These are phyloP conservation scores for Hymenoscyphus scutula DNA, from an alignment of 2,329 filamentous ascomycete genomes.

Conservation along the genomic window DNA sequence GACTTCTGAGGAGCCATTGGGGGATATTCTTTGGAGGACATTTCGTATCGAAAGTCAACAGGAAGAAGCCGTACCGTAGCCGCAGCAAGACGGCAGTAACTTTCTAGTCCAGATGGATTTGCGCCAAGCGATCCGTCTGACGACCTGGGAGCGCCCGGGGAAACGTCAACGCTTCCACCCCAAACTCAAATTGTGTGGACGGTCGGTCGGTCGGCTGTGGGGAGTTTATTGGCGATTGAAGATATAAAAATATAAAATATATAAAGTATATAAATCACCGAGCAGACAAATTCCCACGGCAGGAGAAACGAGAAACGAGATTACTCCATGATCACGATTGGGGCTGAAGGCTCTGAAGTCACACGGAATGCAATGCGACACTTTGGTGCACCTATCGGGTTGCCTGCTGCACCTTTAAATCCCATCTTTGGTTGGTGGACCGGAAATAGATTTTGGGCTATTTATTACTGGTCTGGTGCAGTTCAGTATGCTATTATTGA, in stretches of 20 bases:
- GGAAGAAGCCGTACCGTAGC: no score
- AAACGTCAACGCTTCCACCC: background rate
- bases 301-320: no score
- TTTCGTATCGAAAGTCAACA: background rate
- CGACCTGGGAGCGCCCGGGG: background rate
- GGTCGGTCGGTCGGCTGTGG: background rate
- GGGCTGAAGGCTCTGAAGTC: background rate
- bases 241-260: no score
- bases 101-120: background rate
- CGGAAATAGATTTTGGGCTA: background rate
- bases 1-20: background rate
- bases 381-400: slow-evolving; percentile 1
- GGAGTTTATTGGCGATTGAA: background rate
- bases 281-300: background rate
- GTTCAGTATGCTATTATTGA: no score
- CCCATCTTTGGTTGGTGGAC: background rate
- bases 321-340: background rate
- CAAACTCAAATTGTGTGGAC: background rate
- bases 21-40: background rate
- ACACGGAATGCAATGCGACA: background rate
- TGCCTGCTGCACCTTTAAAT: background rate
- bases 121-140: background rate
- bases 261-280: background rate
- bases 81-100: background rate
- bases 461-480: no score